Percentiles rank a stretch among this genome's conserved stretches.
Evolutionary conservation across 192 early-diverging fungal species (phyloP).

Genomic region (Rhizoclosmatium globosum): DNA sequence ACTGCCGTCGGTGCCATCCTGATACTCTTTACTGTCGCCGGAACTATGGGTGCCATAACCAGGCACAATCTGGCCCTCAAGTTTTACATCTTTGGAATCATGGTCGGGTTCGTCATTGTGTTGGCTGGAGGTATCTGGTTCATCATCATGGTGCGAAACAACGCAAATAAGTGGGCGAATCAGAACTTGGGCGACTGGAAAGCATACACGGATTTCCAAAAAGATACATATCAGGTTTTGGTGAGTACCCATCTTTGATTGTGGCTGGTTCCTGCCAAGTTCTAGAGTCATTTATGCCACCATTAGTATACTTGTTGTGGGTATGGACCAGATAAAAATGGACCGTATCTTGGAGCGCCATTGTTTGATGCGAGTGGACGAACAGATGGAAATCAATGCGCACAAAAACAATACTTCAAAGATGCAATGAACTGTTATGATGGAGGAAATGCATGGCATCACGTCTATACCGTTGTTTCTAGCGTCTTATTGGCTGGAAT

Average conservation of each 20-base stretch:
- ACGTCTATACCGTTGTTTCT: constrained; percentile 5
- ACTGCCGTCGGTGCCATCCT: constrained; percentile 13
- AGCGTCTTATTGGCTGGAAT: constrained; percentile 12
- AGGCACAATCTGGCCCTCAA: constrained; percentile 21
- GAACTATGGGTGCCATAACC: constrained; percentile 15
- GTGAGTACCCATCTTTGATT: constrained; percentile 17
- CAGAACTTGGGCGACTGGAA: background rate
- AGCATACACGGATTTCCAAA: background rate
- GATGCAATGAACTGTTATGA: background rate
- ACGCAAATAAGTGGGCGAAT: constrained; percentile 3
- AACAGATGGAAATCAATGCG: background rate
- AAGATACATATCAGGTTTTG: constrained; percentile 19
- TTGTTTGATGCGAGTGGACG: constrained; percentile 1
- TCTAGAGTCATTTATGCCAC: background rate
- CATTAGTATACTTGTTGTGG: background rate
- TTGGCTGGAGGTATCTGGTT: constrained; percentile 20
- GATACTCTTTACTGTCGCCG: background rate
- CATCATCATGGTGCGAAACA: background rate
- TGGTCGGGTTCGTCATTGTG: background rate
- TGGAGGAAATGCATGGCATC: constrained; percentile 22
- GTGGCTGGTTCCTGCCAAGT: background rate
- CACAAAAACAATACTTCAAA: background rate
- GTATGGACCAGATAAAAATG: background rate
- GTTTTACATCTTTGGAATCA: constrained; percentile 13
- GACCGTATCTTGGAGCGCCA: background rate